Evolutionary conservation across 2,329 filamentous ascomycete genomes (phyloP).

Genomic region (Xylariaceae sp.): DNA sequence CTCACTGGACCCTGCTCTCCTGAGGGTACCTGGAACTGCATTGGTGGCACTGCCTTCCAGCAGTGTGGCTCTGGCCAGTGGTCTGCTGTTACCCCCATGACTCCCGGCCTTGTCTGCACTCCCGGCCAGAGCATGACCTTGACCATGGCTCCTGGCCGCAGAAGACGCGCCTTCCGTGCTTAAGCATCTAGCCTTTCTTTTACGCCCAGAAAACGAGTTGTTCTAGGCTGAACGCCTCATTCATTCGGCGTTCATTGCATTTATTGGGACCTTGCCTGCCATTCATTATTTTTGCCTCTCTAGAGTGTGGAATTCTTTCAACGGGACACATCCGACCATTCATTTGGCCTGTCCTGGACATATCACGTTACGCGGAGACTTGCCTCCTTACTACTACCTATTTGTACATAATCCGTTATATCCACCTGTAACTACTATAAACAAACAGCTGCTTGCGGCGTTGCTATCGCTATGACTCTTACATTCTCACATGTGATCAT

Average conservation of each 20-base stretch:
- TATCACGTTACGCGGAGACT: not conserved
- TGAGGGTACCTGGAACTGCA: constrained; percentile 52
- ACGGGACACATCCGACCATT: not conserved
- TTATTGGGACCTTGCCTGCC: not conserved
- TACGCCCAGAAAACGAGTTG: not conserved
- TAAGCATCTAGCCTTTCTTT: constrained; percentile 14
- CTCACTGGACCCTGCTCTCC: constrained; percentile 40
- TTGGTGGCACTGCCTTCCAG: constrained; percentile 47
- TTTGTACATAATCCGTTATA: not conserved
- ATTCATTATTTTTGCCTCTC: not conserved
- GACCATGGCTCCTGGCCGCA: constrained; percentile 32
- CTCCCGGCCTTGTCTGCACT: constrained; percentile 43
- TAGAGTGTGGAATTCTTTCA: not conserved
- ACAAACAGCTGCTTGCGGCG: not conserved
- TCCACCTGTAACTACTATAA: not conserved
- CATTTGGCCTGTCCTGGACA: not conserved
- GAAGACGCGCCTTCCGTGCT: constrained; percentile 26
- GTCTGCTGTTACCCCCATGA: constrained; percentile 40
- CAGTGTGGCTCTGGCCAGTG: constrained; percentile 50
- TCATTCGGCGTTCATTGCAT: not conserved
- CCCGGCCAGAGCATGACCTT: constrained; percentile 39
- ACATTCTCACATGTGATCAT: not conserved
- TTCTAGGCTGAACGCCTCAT: not conserved
- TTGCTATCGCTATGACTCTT: not conserved
- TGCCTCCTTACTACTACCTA: not conserved